These are phyloP conservation scores for Suillus tomentosus DNA, from an alignment of 768 basidiomycete genomes.

Conservation along the genomic window DNA sequence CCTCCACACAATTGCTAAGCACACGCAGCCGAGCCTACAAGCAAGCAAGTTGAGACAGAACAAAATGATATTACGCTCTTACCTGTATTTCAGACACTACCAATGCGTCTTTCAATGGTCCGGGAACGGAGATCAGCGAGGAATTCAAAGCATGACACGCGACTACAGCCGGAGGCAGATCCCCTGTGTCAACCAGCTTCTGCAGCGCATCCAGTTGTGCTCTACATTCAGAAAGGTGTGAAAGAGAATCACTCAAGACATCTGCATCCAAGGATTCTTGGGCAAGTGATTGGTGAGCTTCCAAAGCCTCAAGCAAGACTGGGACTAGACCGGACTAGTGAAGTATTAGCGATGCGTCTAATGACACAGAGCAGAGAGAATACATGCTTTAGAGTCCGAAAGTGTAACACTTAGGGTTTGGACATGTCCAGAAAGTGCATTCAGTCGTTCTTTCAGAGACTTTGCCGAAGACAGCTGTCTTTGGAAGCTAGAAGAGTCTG, in stretches of 20 bases:
- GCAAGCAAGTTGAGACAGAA: conserved; percentile 8
- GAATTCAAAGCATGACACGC: conserved; percentile 43
- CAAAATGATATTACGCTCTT: conserved; percentile 17
- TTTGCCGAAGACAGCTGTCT: conserved; percentile 61
- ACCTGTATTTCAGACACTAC: conserved; percentile 64
- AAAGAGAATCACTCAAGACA: conserved; percentile 50
- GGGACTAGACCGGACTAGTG: conserved; percentile 70
- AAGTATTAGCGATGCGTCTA: conserved; percentile 17
- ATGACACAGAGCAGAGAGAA: conserved; percentile 9
- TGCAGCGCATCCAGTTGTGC: conserved; percentile 47
- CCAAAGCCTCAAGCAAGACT: conserved; percentile 52
- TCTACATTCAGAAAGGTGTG: conserved; percentile 56
- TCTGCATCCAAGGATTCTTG: conserved; percentile 63
- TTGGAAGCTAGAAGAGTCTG: conserved; percentile 64
- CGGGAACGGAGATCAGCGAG: conserved; percentile 49
- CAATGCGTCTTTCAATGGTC: conserved; percentile 50
- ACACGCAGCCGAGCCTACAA: conserved; percentile 57
- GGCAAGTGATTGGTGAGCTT: conserved; percentile 61
- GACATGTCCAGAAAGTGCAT: conserved; percentile 53
- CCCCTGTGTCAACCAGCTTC: conserved; percentile 52
- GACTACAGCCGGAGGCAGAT: conserved; percentile 64
- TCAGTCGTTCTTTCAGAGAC: conserved; percentile 62
- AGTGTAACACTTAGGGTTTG: conserved; percentile 51
- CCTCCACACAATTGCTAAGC: conserved; percentile 60
- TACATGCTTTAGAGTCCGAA: conserved; percentile 60